Base-by-base conservation (phyloP, 176 grass and related monocot species). In the Puccinellia tenuiflora region DNA sequence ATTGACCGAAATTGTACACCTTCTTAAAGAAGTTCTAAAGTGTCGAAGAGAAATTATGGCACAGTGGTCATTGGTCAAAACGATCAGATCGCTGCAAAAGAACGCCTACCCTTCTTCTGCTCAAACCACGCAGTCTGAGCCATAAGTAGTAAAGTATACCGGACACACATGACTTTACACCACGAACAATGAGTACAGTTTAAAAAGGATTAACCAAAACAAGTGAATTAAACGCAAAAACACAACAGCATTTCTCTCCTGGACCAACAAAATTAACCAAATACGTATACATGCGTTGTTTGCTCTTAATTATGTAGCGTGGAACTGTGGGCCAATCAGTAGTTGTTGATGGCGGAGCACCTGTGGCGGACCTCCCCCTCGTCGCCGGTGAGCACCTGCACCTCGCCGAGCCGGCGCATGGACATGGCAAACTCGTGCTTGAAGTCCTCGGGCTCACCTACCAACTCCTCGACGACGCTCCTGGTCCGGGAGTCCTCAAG, bases 291-390 rank as follows among this genome's bases (percentile, higher is more conserved):
- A 26, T 59, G 55, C 55, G 55, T 26, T 70, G 38, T 43, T 16
- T 45, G n/a, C 38, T 42, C 38, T 24, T 42, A 15, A 16, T 47
- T 26, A 45, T 43, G 24, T 45, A 72, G 13, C 29, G 24, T 72
- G 22, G 68, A 72, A 3, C 37, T 28, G 40, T 48, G 67, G 67
- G 45, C 9, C 15, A 28, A 42, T 63, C n/a, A 66, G 67, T 74
- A 76, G 3, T 62, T 63, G 66, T 93, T 95, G 45, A 95, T 24
- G 28, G 83, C 66, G 35, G 89, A 91, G 87, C 96, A 98, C 68
- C 90, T 91, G 89, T 48, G 66, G 26, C 92, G 91, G 80, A 98
- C 66, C 76, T 90, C 92, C 2, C 92, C 92, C 69, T 98, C 96
- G 73, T 85, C 40, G 8, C 76, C 88, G 26, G 89, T 92, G 43